Evolutionary conservation across 202 grass and related monocot genomes (phyloP).

Genomic region (Carex arenaria): DNA sequence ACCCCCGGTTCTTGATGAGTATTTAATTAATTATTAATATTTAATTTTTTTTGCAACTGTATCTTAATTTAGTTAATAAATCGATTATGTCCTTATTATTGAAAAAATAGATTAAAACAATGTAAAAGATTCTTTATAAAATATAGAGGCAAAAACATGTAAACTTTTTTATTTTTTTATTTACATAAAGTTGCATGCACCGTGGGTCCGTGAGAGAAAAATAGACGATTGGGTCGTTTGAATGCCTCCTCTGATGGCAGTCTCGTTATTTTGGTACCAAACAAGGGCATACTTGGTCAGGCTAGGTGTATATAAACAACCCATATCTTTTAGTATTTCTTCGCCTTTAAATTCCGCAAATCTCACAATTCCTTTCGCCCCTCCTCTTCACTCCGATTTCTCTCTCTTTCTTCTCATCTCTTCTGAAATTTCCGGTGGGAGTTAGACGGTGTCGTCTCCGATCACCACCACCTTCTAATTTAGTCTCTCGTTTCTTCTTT

Average conservation of each 20-base stretch:
- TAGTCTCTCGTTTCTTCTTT: neutral
- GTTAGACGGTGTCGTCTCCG: neutral
- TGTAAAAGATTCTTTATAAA: neutral
- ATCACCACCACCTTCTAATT: conserved; percentile 8
- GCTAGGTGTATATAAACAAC: neutral
- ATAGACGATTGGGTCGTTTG: neutral
- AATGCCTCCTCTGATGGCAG: neutral
- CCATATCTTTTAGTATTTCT: neutral
- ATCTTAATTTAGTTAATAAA: no score
- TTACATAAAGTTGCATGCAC: no score
- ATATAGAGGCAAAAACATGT: neutral
- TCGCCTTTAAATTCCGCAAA: conserved; percentile 11
- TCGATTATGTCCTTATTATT: no score
- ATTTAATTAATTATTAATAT: no score
- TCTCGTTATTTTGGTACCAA: neutral
- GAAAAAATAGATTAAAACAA: neutral
- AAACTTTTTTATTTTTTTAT: no score
- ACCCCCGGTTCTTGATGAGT: neutral
- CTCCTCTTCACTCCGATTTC: neutral
- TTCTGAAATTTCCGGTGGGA: neutral
- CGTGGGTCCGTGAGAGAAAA: no score
- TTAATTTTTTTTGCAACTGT: no score
- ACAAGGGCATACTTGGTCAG: neutral
- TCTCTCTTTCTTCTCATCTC: neutral
- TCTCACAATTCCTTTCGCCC: neutral